Evolutionary conservation across 345 rosid genomes (phyloP), one percentile per base, ranked within the genome.

Genomic region (Pugionium cornutum): DNA sequence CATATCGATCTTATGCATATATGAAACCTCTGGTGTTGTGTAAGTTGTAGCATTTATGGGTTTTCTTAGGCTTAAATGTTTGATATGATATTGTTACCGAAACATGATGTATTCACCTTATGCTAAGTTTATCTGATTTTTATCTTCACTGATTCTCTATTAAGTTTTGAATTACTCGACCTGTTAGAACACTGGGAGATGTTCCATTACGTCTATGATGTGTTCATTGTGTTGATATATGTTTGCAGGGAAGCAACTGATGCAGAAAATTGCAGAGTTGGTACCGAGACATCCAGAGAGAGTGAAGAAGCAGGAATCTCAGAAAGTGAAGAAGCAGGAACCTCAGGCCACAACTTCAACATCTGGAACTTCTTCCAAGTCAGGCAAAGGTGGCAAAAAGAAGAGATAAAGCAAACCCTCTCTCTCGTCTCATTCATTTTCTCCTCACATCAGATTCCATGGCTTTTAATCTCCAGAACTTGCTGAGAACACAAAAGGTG

Each of bases 261-360:
- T 94, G 99, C 79, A 88, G 73, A 88, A 80, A 65, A 83, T 90
- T 34, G 91, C 96, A 28, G 96, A 91, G 72, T 66, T 94, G 84
- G 92, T 91, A 53, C 95, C 92, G 1, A 82, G 87, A 67, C 97
- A 91, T 76, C 89, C 92, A 0, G 95, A 90, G 61, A 82, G 97
- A 78, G 77, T 79, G 32, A 91, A 89, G 84, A 87, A 91, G 75
- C 91, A 81, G 66, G 97, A 92, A 77, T 54, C 86, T 35, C 75
- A 88, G 57, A 82, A 95, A 76, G 81, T 70, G 4, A 90, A 88
- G 83, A 86, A 92, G 74, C 91, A 78, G 64, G 96, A 94, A 77
- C 63, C 87, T 28, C 77, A 74, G 65, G 78, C 86, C 7, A 79
- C 95, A 28, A 57, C 91, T 6, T 75, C 85, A 62, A 61, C 70